phyloP scores from a whole-genome alignment of 1,284 basidiomycete species.

The Pseudozyma sp. region DNA sequence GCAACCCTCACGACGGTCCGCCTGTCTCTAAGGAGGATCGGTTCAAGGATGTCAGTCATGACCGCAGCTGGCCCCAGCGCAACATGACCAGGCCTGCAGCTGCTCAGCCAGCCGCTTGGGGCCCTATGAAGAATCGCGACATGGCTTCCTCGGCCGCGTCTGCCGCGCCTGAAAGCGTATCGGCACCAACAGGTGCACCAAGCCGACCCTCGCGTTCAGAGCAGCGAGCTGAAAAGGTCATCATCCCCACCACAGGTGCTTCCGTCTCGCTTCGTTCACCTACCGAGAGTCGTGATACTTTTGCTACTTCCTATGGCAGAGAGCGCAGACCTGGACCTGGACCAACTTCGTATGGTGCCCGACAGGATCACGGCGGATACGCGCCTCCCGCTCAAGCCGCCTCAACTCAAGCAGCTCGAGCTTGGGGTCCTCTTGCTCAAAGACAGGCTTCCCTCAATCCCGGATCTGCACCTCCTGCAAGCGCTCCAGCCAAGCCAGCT shows the following conservation, averaged over 20 bases:
- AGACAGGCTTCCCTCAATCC: slow-evolving; percentile 54
- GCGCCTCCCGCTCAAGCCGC: slow-evolving; percentile 24
- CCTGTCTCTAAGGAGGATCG: slow-evolving; percentile 62
- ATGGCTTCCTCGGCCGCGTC: slow-evolving; percentile 16
- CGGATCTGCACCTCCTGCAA: slow-evolving; percentile 26
- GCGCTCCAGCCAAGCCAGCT: slow-evolving; percentile 13
- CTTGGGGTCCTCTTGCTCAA: slow-evolving; percentile 66
- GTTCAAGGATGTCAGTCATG: slow-evolving; percentile 63
- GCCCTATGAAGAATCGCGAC: slow-evolving; percentile 32
- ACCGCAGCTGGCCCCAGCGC: slow-evolving; percentile 61
- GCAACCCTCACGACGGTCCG: slow-evolving; percentile 29
- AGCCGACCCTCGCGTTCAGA: slow-evolving; percentile 33
- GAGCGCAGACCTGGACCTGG: slow-evolving; percentile 28
- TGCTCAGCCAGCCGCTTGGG: slow-evolving; percentile 25
- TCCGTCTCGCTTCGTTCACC: slow-evolving; percentile 51
- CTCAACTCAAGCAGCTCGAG: slow-evolving; percentile 29
- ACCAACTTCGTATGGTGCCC: slow-evolving; percentile 22
- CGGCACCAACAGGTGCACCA: slow-evolving; percentile 5
- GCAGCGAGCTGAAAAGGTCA: slow-evolving; percentile 45
- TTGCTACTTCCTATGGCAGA: slow-evolving; percentile 30
- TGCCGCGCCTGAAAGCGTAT: slow-evolving; percentile 14
- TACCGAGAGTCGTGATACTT: slow-evolving; percentile 32
- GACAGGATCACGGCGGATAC: slow-evolving; percentile 20
- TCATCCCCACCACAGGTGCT: slow-evolving; percentile 46
- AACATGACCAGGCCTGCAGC: slow-evolving; percentile 15